Base-by-base conservation (phyloP, 306 rosid species). In the Quercus aquifolioides region DNA sequence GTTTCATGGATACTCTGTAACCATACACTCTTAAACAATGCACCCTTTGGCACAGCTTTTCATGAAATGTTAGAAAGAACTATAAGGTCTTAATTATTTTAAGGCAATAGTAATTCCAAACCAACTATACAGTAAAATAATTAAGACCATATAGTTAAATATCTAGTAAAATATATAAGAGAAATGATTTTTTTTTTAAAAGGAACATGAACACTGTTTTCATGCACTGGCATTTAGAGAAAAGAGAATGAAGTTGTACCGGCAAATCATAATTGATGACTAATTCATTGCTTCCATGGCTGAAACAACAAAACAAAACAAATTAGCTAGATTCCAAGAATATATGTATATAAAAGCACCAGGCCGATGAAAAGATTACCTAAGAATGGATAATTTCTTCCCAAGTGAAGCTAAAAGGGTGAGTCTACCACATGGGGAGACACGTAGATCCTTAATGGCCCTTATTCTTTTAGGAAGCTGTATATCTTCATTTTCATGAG, bases 341-440 rank as follows among this genome's bases (percentile, higher is more conserved):
- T 33, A 56, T 35, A 75, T 8, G 5, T 15, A n/a, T 52, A 35
- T 3, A 58, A 5, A 41, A 55, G 30, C 23, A 4, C 25, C 13
- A 62, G 46, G 23, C 10, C n/a, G 13, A 62, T 6, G 25, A 60
- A 5, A 59, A 20, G 78, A 55, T 3, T 41, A 75, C 78, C 78
- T 75, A 59, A 75, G 78, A 75, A 75, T 4, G 25, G 78, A 75
- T 46, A 59, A 25, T 58, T 75, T 75, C 71, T 75, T 75, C n/a
- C 78, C 78, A 41, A 75, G 18, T 62, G 78, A 75, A 75, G 78
- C 78, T 60, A 75, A 60, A 75, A 75, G 78, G 58, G 71, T 60
- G 78, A 75, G 38, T 21, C 55, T 74, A 59, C 78, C 71, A 75
- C 78, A 75, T 25, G 71, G 78, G 23, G 78, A 75, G 31, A 75